A percentile compares a stretch with the other conserved stretches of the same genome.
Conservation (phyloP, 2,329 filamentous ascomycete genomes). For the Zymoseptoria crescenta region DNA sequence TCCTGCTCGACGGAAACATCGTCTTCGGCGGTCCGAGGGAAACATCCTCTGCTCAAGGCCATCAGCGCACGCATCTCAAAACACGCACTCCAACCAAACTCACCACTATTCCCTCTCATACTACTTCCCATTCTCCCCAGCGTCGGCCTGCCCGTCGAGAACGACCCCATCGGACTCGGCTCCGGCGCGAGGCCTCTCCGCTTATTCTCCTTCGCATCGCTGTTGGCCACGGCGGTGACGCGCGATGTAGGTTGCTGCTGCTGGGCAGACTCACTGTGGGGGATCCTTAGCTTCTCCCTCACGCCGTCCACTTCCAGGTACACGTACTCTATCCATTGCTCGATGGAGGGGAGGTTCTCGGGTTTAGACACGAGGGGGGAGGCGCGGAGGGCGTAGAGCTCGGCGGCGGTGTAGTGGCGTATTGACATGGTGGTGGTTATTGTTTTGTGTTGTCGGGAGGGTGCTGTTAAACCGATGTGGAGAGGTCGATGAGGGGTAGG, state of each 20-base stretch:
- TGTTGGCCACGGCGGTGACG: conserved; percentile 14
- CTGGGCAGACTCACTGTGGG: conserved; percentile 27
- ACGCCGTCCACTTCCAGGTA: conserved; percentile 28
- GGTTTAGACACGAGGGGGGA: conserved; percentile 82
- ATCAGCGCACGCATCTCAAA: not conserved
- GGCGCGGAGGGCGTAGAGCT: conserved; percentile 65
- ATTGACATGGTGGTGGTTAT: conserved; percentile 21
- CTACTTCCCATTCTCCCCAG: conserved; percentile 21
- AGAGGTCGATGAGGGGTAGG: not conserved
- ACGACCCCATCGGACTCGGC: conserved; percentile 30
- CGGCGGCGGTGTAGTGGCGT: conserved; percentile 65
- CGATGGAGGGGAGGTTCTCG: conserved; percentile 66
- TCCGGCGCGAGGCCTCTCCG: conserved; percentile 2
- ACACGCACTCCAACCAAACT: conserved; percentile 16
- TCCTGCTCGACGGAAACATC: conserved; percentile 68
- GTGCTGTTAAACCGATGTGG: not conserved
- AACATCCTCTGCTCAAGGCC: conserved; percentile 61
- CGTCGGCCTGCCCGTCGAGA: conserved; percentile 27
- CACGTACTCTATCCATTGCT: conserved; percentile 91
- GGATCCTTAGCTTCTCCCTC: conserved; percentile 33
- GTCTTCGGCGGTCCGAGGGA: conserved; percentile 78
- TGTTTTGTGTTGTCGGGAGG: not conserved
- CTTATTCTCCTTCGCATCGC: not conserved
- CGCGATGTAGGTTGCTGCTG: conserved; percentile 5
- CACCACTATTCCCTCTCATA: conserved; percentile 12